phyloP scores from a whole-genome alignment of 495 filamentous ascomycete genomes.

The Lasiosphaeris hirsuta region DNA sequence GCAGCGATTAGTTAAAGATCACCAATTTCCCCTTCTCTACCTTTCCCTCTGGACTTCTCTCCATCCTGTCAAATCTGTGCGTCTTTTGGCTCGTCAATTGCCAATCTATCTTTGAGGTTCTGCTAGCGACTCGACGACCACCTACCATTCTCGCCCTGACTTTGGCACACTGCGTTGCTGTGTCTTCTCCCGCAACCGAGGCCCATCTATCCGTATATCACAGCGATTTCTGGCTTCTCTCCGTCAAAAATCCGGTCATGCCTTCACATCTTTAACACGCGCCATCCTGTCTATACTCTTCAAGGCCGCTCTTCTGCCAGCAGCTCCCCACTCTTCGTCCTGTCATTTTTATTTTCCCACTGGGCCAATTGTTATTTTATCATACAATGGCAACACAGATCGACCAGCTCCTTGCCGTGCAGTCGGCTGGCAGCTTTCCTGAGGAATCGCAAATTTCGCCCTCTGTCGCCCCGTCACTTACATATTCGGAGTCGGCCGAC shows the following conservation, averaged over 20 bases:
- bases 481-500: conserved; percentile 48
- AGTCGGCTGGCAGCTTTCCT: conserved; percentile 31
- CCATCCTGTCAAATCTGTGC: neutral
- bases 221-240: too few species aligned
- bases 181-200: too few species aligned
- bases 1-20: conserved; percentile 24
- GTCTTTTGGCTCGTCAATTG: neutral
- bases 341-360: neutral
- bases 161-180: too few species aligned
- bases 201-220: too few species aligned
- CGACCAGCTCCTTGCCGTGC: conserved; percentile 28
- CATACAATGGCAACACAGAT: conserved; percentile 28
- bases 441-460: conserved; percentile 33
- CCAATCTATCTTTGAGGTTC: neutral
- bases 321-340: neutral
- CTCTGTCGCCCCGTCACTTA: conserved; percentile 48
- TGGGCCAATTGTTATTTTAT: neutral
- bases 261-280: conserved; percentile 3
- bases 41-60: neutral
- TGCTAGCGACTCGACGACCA: neutral
- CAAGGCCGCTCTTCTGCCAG: conserved; percentile 2
- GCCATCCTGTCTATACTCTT: neutral
- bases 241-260: conserved; percentile 11
- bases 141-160: too few species aligned
- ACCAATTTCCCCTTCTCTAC: conserved; percentile 14